phyloP scores from a whole-genome alignment of 306 rosid genomes.

The Notholithocarpus densiflorus region DNA sequence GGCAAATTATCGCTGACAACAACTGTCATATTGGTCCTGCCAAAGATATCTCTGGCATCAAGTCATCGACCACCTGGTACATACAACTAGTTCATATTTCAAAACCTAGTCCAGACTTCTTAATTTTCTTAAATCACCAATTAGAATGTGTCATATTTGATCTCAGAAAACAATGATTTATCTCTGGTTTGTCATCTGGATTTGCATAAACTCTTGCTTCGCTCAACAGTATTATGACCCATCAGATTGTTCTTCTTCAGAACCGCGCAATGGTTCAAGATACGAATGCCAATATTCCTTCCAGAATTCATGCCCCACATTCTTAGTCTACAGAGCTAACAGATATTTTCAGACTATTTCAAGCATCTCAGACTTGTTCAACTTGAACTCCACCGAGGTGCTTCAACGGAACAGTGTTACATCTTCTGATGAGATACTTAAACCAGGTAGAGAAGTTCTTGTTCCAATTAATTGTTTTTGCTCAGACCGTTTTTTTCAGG shows the following conservation, averaged over 20 bases:
- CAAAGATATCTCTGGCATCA: neutral
- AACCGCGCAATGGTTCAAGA: slow-evolving; percentile 34
- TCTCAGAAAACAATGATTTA: slow-evolving; percentile 25
- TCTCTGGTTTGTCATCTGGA: slow-evolving; percentile 33
- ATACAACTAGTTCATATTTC: neutral
- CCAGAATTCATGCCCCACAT: slow-evolving; percentile 50
- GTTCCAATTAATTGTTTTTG: slow-evolving; percentile 56
- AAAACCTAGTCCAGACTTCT: neutral
- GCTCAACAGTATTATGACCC: slow-evolving; percentile 47
- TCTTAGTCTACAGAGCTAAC: slow-evolving; percentile 54
- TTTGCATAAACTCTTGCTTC: slow-evolving; percentile 29
- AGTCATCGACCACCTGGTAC: neutral
- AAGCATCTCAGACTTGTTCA: slow-evolving; percentile 38
- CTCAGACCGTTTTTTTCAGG: slow-evolving; percentile 37
- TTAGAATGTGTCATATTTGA: slow-evolving; percentile 1
- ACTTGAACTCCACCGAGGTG: slow-evolving; percentile 14
- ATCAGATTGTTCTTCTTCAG: slow-evolving; percentile 28
- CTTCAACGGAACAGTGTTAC: slow-evolving; percentile 36
- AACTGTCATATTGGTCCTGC: neutral
- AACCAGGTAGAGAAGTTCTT: slow-evolving; percentile 52
- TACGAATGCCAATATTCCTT: slow-evolving; percentile 41
- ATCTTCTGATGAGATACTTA: slow-evolving; percentile 31
- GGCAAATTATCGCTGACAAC: neutral
- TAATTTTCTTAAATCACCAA: neutral
- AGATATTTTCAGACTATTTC: slow-evolving; percentile 35